These are phyloP conservation scores for Wakefieldia striispora DNA, from an alignment of 768 basidiomycete species.

Conservation along the genomic window DNA sequence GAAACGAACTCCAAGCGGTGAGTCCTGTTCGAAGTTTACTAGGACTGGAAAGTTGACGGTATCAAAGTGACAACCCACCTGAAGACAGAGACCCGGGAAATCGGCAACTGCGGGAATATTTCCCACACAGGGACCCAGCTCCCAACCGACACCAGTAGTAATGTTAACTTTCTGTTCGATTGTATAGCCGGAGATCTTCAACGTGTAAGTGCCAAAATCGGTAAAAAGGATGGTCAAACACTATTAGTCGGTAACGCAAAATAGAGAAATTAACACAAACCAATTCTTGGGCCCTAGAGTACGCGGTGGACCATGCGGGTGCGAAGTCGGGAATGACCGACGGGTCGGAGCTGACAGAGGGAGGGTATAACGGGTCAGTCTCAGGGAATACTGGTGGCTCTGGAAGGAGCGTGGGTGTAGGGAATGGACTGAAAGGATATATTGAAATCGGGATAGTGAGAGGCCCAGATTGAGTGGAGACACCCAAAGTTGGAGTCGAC, in stretches of 20 bases:
- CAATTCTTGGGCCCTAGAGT: slow-evolving; percentile 54
- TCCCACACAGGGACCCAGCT: slow-evolving; percentile 64
- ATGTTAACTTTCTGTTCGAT: slow-evolving; percentile 65
- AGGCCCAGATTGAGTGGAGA: slow-evolving; percentile 20
- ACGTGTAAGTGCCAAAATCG: slow-evolving; percentile 1
- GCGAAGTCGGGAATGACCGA: slow-evolving; percentile 44
- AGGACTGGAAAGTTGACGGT: background rate
- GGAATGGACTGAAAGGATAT: slow-evolving; percentile 56
- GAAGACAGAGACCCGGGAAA: slow-evolving; percentile 72
- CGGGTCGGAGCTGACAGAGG: slow-evolving; percentile 44
- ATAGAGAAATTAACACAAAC: slow-evolving; percentile 32
- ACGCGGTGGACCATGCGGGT: slow-evolving; percentile 56
- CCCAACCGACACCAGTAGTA: slow-evolving; percentile 55
- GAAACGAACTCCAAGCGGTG: slow-evolving; percentile 75
- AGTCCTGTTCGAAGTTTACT: slow-evolving; percentile 43
- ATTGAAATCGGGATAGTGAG: slow-evolving; percentile 38
- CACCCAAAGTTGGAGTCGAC: slow-evolving; percentile 3
- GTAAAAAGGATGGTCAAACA: background rate
- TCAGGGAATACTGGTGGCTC: slow-evolving; percentile 52
- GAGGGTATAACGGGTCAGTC: slow-evolving; percentile 56
- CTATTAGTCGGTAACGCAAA: background rate
- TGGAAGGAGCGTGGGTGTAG: slow-evolving; percentile 55
- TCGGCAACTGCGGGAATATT: slow-evolving; percentile 54
- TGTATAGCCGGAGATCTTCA: slow-evolving; percentile 46
- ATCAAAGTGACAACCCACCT: slow-evolving; percentile 38